A percentile compares a stretch with the other conserved stretches of the same genome.
These are phyloP conservation scores for Lentinus tigrinus DNA, from an alignment of 768 basidiomycete species.

Conservation along the genomic window DNA sequence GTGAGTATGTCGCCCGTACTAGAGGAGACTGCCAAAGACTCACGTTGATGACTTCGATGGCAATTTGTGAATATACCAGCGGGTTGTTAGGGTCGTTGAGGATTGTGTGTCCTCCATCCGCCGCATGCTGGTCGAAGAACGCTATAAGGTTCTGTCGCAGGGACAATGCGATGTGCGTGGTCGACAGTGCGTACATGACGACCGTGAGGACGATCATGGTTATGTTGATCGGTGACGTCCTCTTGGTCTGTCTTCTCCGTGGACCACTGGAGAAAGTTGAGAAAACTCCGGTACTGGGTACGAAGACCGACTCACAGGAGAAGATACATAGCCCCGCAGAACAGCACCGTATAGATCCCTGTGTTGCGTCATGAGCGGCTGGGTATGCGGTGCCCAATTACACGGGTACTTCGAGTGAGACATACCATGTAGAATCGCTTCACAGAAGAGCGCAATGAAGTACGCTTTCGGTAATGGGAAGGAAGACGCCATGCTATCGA, in stretches of 20 bases:
- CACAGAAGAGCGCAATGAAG: conserved; percentile 1
- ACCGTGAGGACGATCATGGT: neutral
- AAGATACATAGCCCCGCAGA: neutral
- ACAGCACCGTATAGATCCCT: neutral
- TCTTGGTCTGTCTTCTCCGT: neutral
- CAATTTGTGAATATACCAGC: neutral
- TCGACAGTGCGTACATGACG: neutral
- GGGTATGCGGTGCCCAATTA: neutral
- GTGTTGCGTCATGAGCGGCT: no score
- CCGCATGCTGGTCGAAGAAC: conserved; percentile 1
- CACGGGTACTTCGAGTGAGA: neutral
- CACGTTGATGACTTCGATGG: conserved; percentile 1
- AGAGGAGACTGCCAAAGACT: neutral
- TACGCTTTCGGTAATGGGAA: neutral
- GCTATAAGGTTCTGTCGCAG: neutral
- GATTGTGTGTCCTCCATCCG: neutral
- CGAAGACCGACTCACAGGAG: neutral
- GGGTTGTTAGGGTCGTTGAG: neutral
- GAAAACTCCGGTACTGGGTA: neutral
- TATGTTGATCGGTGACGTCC: neutral
- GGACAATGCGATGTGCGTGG: neutral
- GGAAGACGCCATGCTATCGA: no score
- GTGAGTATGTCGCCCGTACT: no score
- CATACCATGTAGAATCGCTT: conserved; percentile 3
- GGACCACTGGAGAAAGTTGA: neutral